phyloP scores from a whole-genome alignment of 2,329 filamentous ascomycete genomes.

The Colletotrichum noveboracense region DNA sequence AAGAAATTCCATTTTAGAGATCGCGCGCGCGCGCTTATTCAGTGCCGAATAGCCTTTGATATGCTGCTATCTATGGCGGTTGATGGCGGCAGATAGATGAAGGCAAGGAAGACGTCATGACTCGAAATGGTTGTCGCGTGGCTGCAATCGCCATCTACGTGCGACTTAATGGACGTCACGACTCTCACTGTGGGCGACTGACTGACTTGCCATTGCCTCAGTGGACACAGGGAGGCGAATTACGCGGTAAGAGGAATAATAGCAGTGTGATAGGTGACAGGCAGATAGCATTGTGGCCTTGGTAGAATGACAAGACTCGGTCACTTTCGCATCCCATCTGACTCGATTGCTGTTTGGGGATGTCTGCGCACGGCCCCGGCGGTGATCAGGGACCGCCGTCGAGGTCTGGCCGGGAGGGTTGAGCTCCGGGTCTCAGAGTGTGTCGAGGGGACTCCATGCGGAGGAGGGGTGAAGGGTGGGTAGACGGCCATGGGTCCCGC shows the following conservation, averaged over 20 bases:
- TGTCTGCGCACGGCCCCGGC: constrained; percentile 1
- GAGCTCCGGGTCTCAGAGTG: constrained; percentile 21
- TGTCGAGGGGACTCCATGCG: background rate
- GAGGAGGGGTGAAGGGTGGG: background rate
- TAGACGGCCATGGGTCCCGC: background rate
- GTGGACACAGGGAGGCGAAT: background rate
- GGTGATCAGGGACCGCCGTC: constrained; percentile 1
- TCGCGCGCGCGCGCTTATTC: background rate
- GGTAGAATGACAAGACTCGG: background rate
- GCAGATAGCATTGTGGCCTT: background rate
- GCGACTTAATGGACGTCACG: background rate
- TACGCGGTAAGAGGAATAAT: background rate
- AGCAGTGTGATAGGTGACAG: background rate
- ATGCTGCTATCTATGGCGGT: background rate
- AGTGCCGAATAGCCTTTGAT: background rate
- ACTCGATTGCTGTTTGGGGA: constrained; percentile 12
- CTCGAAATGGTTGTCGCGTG: background rate
- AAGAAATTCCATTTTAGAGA: background rate
- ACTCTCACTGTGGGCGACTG: background rate
- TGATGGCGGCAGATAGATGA: background rate
- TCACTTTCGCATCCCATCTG: background rate
- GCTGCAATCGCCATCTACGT: background rate
- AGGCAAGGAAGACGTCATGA: background rate
- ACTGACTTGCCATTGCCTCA: background rate
- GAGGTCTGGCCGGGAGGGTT: background rate